Percentiles rank a stretch among this genome's conserved stretches.
Evolutionary conservation across 176 grass and related monocot genomes (phyloP).

Genomic region (Tillandsia fasciculata): DNA sequence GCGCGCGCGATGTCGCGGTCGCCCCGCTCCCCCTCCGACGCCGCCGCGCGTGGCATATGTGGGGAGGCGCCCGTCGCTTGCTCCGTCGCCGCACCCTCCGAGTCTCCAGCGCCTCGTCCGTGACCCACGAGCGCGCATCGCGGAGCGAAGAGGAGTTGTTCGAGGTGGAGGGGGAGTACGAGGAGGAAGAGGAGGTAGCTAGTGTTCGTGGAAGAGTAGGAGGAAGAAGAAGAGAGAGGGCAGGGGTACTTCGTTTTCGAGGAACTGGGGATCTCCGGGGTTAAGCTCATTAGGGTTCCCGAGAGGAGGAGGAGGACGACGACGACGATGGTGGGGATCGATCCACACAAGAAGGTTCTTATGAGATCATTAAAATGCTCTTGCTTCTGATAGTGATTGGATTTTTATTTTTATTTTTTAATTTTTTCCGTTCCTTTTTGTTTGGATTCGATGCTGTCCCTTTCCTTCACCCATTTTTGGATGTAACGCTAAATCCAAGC

Average conservation of each 20-base stretch:
- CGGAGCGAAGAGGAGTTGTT: slow-evolving; percentile 12
- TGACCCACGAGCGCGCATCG: slow-evolving; percentile 8
- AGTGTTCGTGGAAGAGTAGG: slow-evolving; percentile 8
- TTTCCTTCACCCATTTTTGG: background rate
- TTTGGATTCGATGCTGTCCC: background rate
- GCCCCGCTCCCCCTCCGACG: background rate
- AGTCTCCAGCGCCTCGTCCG: slow-evolving; percentile 25
- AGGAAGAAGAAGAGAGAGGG: background rate
- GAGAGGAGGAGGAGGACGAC: background rate
- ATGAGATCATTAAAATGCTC: background rate
- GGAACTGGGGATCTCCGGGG: slow-evolving; percentile 16
- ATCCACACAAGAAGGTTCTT: slow-evolving; percentile 27
- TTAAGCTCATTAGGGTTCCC: slow-evolving; percentile 19
- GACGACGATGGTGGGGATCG: slow-evolving; percentile 17
- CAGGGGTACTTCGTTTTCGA: slow-evolving; percentile 7
- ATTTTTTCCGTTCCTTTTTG: background rate
- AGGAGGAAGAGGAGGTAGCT: slow-evolving; percentile 9
- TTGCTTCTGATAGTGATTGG: background rate
- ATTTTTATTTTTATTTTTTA: background rate
- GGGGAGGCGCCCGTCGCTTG: slow-evolving; percentile 18
- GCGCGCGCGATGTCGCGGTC: background rate
- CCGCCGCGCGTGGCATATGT: background rate
- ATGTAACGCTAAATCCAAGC: background rate
- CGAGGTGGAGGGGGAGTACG: slow-evolving; percentile 10
- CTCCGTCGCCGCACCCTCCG: slow-evolving; percentile 34